Base-by-base conservation (phyloP, 768 basidiomycete genomes). In the Mycena filopes region DNA sequence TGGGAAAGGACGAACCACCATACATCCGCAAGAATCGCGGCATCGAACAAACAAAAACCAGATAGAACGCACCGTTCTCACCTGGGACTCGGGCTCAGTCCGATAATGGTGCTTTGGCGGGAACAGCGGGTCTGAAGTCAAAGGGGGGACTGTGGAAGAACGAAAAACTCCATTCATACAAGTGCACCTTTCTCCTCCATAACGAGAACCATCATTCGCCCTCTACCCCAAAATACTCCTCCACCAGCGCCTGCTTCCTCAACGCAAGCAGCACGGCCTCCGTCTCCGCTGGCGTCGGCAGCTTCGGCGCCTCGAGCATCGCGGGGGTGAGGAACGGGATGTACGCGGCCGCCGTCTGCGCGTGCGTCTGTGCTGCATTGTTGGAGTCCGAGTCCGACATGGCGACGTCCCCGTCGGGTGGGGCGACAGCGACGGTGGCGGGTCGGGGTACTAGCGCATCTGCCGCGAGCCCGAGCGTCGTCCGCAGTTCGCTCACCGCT, bases 261-360 rank as follows among this genome's bases (percentile, higher is more conserved):
- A 95, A 79, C 33, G 84, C 85, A 60, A 98, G 82, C 55, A 98
- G 75, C 9, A 93, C 86, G 23, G 77, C 75, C 74, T 94, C 94
- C 91, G 94, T 91, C 76, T 96, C 93, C 40, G 87, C 86, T 56
- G 85, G 82, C 1, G 87, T 87, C 1, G 93, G 92, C 77, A 96
- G 76, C 69, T 86, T 89, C 0, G 95, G 95, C 15, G 89, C 87
- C 55, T 93, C 72, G 11, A 97, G 83, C 63, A 89, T 84, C 63
- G 90, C 89, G n/a, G 89, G 79, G 21, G 87, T 80, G n/a, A 98
- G 81, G 79, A 95, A 93, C 3, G 90, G 82, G n/a, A 95, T 90
- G 70, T 87, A 87, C 3, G 89, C 80, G 0, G 90, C 89, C 16
- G 87, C 88, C 13, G 86, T 81, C 58, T 81, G 82, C 20, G 88